Base-by-base conservation (phyloP, 228 moss, liverwort and hornwort genomes). In the Sphagnum fallax region DNA sequence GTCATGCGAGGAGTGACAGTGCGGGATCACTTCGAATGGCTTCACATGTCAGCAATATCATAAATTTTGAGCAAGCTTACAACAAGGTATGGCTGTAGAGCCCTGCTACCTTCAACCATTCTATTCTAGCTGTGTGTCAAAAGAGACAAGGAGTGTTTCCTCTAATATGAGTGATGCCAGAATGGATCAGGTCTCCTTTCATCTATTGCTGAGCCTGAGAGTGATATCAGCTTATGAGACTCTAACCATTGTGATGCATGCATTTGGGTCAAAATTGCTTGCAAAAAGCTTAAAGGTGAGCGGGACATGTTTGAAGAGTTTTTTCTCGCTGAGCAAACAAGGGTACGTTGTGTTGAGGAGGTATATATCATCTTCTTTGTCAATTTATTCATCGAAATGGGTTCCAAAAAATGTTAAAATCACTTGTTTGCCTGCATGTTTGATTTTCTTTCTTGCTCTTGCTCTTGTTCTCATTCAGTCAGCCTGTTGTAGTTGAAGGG, bases 1-100 rank as follows among this genome's bases (percentile, higher is more conserved):
- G 52, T 53, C 62, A 68, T 61, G 52, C 55, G 13, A 74, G 74
- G 68, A 74, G 74, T 61, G 74, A 74, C 52, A 74, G 74, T 64
- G 62, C 63, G 47, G 74, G 74, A 58, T 67, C 74, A 52, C 52
- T 74, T 5, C 62, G 53, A 16, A 49, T 62, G 49, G 67, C 62
- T 62, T 67, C 68, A 47, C 74, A 74, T 53, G 53, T 62, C 16
- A 68, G 74, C 62, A 62, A 69, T 53, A 53, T 74, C 47, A 55
- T 72, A 65, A 50, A 58, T 18, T 51, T 72, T 49, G 72, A 72
- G 58, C 52, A 65, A 47, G 58, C 65, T n/a, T 72, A 65, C 55
- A 72, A 72, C 12, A 65, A 72, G 72, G 72, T 72, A 60, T 32
- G 32, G 32, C 32, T 32, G 32, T 32, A 32, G 32, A 32, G 32